Conservation (phyloP, 345 rosid genomes). For the Eucalyptus caleyi region DNA sequence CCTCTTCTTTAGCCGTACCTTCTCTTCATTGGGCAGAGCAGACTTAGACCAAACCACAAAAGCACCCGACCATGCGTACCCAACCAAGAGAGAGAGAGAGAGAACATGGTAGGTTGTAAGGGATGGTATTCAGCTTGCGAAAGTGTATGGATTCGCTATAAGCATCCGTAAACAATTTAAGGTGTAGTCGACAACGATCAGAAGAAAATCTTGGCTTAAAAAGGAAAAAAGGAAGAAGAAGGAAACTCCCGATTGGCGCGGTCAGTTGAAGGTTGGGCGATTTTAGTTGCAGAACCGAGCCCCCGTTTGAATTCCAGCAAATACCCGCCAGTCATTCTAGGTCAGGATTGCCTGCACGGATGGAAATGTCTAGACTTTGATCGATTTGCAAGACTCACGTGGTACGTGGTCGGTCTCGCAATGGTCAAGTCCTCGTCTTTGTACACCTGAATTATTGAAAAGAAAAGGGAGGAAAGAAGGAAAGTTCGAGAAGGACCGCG, state of each 20-base stretch:
- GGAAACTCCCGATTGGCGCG: neutral
- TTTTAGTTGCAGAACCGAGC: neutral
- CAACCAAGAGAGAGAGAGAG: neutral
- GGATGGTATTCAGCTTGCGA: neutral
- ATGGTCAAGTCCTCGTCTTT: neutral
- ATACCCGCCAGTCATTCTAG: neutral
- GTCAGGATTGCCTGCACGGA: neutral
- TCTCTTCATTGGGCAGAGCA: neutral
- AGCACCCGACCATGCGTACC: neutral
- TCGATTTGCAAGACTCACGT: neutral
- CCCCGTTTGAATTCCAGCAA: neutral
- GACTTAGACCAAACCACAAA: neutral
- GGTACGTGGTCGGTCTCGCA: neutral
- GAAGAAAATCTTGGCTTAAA: neutral
- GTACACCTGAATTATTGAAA: neutral
- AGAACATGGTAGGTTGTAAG: neutral
- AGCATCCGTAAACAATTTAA: neutral
- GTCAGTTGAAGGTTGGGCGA: neutral
- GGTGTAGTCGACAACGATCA: neutral
- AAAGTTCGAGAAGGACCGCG: neutral
- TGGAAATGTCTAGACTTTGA: neutral
- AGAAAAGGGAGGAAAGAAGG: neutral
- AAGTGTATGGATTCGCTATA: neutral
- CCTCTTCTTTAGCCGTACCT: neutral
- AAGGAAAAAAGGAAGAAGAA: neutral